These are phyloP conservation scores for Penicillium bialowiezense DNA, from an alignment of 495 filamentous ascomycete genomes.

Conservation along the genomic window DNA sequence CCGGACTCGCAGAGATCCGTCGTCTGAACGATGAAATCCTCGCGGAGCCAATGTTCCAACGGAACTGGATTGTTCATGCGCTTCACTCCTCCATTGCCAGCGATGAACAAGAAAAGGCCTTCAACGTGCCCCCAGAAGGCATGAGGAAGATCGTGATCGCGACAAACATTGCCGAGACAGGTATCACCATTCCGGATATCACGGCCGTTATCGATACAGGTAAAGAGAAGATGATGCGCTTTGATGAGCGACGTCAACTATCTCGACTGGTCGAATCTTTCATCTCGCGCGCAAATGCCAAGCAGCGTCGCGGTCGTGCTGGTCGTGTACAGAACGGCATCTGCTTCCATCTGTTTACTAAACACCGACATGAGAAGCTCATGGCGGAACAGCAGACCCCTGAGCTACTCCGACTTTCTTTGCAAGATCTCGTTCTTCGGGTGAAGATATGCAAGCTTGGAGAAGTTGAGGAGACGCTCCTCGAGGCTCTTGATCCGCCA, in stretches of 20 bases:
- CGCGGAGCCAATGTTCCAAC: slow-evolving; percentile 65
- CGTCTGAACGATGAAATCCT: slow-evolving; percentile 78
- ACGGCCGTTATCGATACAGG: slow-evolving; percentile 94
- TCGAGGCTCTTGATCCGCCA: slow-evolving; percentile 88
- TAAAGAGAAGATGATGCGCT: slow-evolving; percentile 95
- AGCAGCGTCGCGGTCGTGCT: slow-evolving; percentile 88
- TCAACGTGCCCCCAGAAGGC: slow-evolving; percentile 76
- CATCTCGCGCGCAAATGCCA: slow-evolving; percentile 90
- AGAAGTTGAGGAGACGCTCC: slow-evolving; percentile 81
- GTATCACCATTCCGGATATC: slow-evolving; percentile 95
- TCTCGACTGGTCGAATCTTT: slow-evolving; percentile 89
- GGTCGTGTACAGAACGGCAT: slow-evolving; percentile 94
- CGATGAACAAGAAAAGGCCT: slow-evolving; percentile 91
- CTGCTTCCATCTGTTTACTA: slow-evolving; percentile 94
- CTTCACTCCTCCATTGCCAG: slow-evolving; percentile 94
- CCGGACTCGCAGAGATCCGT: slow-evolving; percentile 90
- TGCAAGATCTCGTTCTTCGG: slow-evolving; percentile 92
- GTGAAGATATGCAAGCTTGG: slow-evolving; percentile 97
- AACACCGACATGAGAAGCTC: slow-evolving; percentile 70
- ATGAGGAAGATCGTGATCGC: slow-evolving; percentile 88
- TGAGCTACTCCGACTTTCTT: slow-evolving; percentile 87
- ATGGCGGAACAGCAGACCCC: slow-evolving; percentile 91
- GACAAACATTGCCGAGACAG: slow-evolving; percentile 96
- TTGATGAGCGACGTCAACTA: slow-evolving; percentile 87
- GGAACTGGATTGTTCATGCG: slow-evolving; percentile 75